Base-by-base conservation (phyloP, 2,329 filamentous ascomycete genomes). In the Fusarium sp. region DNA sequence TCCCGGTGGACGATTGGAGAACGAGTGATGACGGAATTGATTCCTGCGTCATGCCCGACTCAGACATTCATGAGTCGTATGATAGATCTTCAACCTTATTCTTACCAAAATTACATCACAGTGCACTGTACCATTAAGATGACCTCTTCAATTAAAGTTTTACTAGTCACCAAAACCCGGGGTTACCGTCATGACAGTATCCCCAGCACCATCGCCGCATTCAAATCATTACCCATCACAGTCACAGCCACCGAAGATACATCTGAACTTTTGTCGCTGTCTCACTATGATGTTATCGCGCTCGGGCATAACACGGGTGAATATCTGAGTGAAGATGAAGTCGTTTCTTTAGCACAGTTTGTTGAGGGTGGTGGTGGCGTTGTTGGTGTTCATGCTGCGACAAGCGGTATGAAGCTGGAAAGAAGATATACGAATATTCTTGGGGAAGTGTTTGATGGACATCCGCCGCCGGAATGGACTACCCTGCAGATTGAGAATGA, bases 171-270 rank as follows among this genome's bases (percentile, higher is more conserved):
- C 16, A 71, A 71, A 16, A 62, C 68, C 0, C 21, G 53, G 13
- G 68, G 49, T 7, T 71, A 58, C 11, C 68, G 68, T 13, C 68
- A 71, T 6, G 59, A 59, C 1, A 62, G 55, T 8, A 71, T 71
- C 6, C 50, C 63, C 6, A 7, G n/a, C 12, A 12, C 60, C 12
- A 23, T 71, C 13, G 51, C 64, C 3, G 37, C 68, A 6, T 37
- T 71, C 4, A 21, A 21, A 7, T 42, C 45, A 6, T 32, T 71
- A 3, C 50, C 55, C 7, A 59, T 71, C 16, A 37, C 21, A 8
- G 23, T 66, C 0, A 43, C 12, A 7, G 49, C 59, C 1, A 71
- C 68, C 1, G 68, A 71, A 37, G 50, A 68, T 16, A 46, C 68
- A 5, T 8, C 10, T 2, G 20, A 28, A 7, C 10, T 68, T 4